phyloP scores from a whole-genome alignment of 768 basidiomycete genomes.

The Guyanaporus albipodus region DNA sequence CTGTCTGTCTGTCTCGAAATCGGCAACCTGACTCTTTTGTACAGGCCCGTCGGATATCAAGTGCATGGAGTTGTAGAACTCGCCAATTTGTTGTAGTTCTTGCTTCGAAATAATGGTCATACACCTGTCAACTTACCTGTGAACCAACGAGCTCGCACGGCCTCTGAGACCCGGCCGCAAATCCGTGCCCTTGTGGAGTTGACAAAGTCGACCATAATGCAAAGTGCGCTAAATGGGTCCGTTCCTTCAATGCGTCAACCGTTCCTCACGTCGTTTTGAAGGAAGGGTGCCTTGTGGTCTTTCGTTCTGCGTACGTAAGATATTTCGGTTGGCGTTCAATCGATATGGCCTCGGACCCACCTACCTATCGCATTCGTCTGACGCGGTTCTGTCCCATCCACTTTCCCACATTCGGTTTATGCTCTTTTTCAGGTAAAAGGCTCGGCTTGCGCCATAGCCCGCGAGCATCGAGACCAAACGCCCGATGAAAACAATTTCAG shows the following conservation, averaged over 20 bases:
- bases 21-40: conserved; percentile 17
- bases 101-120: conserved; percentile 23
- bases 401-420: conserved; percentile 33
- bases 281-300: conserved; percentile 33
- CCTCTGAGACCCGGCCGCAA: conserved; percentile 30
- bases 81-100: conserved; percentile 27
- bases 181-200: conserved; percentile 23
- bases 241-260: conserved; percentile 26
- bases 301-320: conserved; percentile 32
- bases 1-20: conserved; percentile 16
- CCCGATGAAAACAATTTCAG: conserved; percentile 33
- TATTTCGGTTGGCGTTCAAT: conserved; percentile 35
- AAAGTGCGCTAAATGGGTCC: conserved; percentile 33
- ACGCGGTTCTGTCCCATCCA: conserved; percentile 26
- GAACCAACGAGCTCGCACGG: conserved; percentile 11
- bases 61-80: conserved; percentile 21
- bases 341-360: conserved; percentile 38
- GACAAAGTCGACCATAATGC: conserved; percentile 31
- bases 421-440: conserved; percentile 31
- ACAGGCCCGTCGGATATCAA: conserved; percentile 19
- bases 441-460: conserved; percentile 34
- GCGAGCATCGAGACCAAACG: conserved; percentile 36
- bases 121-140: conserved; percentile 20
- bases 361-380: conserved; percentile 31
- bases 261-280: conserved; percentile 29